Percentiles rank a stretch among this genome's conserved stretches.
Conservation (phyloP, 345 rosid species). For the Arabidopsis arenosa region DNA sequence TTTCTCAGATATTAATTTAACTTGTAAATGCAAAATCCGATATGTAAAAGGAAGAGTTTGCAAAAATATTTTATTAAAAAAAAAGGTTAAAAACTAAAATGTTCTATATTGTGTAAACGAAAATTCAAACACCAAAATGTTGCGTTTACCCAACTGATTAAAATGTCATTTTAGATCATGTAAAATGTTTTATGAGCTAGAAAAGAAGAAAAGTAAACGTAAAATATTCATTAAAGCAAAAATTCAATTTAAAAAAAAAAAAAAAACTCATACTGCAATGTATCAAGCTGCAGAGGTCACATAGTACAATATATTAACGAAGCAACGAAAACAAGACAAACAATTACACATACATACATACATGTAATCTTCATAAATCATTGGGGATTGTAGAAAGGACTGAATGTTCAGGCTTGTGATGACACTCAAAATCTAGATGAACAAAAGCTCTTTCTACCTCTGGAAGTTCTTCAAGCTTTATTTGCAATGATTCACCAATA, state of each 20-base stretch:
- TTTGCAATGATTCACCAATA: slow-evolving; percentile 82
- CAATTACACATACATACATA: slow-evolving; percentile 12
- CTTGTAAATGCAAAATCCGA: too few relatives aligned
- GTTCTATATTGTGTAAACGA: neutral
- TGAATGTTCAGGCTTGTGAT: slow-evolving; percentile 88
- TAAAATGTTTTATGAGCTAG: neutral
- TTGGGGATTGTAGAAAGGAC: slow-evolving; percentile 70
- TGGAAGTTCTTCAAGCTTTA: slow-evolving; percentile 77
- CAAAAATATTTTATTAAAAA: too few relatives aligned
- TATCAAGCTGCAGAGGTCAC: neutral
- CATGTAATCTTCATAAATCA: slow-evolving; percentile 36
- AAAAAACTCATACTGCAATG: slow-evolving; percentile 19
- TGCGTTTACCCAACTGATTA: too few relatives aligned
- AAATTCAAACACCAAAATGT: neutral
- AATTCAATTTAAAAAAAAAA: neutral
- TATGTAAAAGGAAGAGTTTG: neutral
- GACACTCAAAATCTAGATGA: slow-evolving; percentile 88
- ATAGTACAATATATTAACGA: slow-evolving; percentile 7
- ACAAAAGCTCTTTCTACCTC: slow-evolving; percentile 95
- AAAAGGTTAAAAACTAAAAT: too few relatives aligned
- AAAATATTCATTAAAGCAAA: neutral
- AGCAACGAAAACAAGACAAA: neutral
- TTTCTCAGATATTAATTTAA: neutral
- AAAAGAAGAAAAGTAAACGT: neutral
- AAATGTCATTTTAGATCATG: too few relatives aligned